Conservation (phyloP, 371 early-diverging fungal genomes). For the Mortierella sp. region DNA sequence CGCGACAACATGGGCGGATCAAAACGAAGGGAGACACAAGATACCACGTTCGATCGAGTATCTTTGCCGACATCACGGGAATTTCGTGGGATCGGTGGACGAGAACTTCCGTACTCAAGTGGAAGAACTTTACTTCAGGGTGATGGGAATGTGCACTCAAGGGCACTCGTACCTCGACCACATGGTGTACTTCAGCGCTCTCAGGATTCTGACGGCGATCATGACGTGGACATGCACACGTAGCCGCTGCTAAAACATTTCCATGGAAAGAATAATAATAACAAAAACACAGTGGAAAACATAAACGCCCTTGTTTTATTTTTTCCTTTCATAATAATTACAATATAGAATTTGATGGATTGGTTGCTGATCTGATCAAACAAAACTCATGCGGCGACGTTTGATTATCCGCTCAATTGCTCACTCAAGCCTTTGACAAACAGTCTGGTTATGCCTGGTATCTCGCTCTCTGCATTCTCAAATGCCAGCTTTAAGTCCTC, state of each 20-base stretch:
- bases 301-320: not conserved
- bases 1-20: not conserved
- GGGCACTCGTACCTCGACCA: constrained; percentile 1
- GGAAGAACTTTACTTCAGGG: not conserved
- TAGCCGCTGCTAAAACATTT: not conserved
- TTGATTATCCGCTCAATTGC: constrained; percentile 24
- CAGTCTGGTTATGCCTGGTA: constrained; percentile 67
- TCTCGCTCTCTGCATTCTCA: constrained; percentile 69
- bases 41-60: too few relatives aligned
- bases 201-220: constrained; percentile 6
- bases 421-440: constrained; percentile 63
- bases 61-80: too few relatives aligned
- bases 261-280: not conserved
- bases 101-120: not conserved
- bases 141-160: constrained; percentile 1
- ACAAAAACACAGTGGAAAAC: not conserved
- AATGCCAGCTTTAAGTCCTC: constrained; percentile 70
- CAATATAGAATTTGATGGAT: not conserved
- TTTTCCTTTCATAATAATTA: not conserved
- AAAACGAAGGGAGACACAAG: not conserved
- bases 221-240: not conserved
- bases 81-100: not conserved
- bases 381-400: not conserved
- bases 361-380: not conserved
- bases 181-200: not conserved